Evolutionary conservation across 2,329 filamentous ascomycete genomes (phyloP).

Genomic region (Thermothelomyces thermophilus): DNA sequence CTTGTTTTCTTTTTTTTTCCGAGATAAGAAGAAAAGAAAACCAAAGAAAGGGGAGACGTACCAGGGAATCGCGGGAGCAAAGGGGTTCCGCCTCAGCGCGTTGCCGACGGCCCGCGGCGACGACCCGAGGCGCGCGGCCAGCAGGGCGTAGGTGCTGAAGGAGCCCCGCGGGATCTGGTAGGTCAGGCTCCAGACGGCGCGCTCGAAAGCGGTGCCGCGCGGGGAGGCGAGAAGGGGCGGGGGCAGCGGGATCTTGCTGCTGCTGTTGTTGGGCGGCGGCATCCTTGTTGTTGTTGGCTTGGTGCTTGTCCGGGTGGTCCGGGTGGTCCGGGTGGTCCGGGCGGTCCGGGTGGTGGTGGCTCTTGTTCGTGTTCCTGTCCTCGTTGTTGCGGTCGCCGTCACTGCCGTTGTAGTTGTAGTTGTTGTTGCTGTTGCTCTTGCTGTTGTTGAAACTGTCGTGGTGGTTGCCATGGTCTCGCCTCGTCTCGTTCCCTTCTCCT

Average conservation of each 20-base stretch:
- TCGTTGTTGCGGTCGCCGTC: too few species aligned
- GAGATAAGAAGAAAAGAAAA: background rate
- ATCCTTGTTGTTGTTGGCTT: background rate
- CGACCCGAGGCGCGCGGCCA: constrained; percentile 61
- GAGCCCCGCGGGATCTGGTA: constrained; percentile 69
- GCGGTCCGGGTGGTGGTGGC: background rate
- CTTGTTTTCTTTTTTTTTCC: too few species aligned
- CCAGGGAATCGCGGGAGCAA: constrained; percentile 74
- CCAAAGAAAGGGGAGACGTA: background rate
- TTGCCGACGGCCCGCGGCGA: constrained; percentile 73
- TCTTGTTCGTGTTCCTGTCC: background rate
- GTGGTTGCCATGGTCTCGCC: background rate
- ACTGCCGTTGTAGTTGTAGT: too few species aligned
- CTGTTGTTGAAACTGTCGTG: too few species aligned
- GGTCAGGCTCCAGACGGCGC: constrained; percentile 62
- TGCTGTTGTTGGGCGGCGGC: background rate
- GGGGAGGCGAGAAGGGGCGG: constrained; percentile 20
- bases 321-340: background rate
- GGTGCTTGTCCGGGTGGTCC: background rate
- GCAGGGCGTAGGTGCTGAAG: constrained; percentile 70
- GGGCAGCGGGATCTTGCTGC: constrained; percentile 1
- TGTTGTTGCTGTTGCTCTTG: too few species aligned
- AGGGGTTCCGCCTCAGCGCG: constrained; percentile 71
- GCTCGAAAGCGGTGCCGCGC: constrained; percentile 46
- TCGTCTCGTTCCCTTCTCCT: too few species aligned